These are phyloP conservation scores for Camellia oleifera DNA, from an alignment of 179 eudicot species.

Conservation along the genomic window DNA sequence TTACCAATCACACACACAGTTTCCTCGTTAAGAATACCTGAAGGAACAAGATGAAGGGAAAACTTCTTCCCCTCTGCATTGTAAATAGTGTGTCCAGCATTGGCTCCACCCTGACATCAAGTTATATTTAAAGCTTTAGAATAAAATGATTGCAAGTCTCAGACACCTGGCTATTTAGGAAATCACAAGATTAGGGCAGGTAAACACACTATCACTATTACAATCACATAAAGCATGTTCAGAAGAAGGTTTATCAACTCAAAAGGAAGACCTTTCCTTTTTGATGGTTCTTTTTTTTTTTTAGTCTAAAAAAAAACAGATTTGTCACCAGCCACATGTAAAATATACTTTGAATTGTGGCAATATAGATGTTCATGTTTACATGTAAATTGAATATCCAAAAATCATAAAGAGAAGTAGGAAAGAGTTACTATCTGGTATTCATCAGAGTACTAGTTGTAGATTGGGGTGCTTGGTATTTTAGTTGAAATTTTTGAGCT, in stretches of 20 bases:
- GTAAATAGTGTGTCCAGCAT: slow-evolving; percentile 99
- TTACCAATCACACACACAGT: slow-evolving; percentile 91
- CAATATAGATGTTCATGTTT: not conserved
- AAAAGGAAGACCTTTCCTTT: not conserved
- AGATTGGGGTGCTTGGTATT: not conserved
- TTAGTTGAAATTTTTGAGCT: not conserved
- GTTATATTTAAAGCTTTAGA: slow-evolving; percentile 1
- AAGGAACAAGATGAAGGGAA: slow-evolving; percentile 97
- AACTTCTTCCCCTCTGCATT: slow-evolving; percentile 94
- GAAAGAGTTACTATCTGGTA: not conserved
- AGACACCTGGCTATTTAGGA: not conserved
- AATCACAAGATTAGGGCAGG: not conserved
- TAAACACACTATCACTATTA: not conserved
- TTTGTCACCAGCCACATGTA: not conserved
- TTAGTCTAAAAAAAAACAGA: not conserved
- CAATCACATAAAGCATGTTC: not conserved
- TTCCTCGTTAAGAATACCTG: slow-evolving; percentile 90
- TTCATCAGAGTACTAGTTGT: not conserved
- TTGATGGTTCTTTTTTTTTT: not conserved
- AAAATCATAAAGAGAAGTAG: not conserved
- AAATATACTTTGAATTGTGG: not conserved
- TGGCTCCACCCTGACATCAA: slow-evolving; percentile 86
- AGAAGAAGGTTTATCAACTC: not conserved
- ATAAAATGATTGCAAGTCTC: not conserved
- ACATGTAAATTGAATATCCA: not conserved